Conservation (phyloP, 768 basidiomycete species). For the Melanogaster broomeanus region DNA sequence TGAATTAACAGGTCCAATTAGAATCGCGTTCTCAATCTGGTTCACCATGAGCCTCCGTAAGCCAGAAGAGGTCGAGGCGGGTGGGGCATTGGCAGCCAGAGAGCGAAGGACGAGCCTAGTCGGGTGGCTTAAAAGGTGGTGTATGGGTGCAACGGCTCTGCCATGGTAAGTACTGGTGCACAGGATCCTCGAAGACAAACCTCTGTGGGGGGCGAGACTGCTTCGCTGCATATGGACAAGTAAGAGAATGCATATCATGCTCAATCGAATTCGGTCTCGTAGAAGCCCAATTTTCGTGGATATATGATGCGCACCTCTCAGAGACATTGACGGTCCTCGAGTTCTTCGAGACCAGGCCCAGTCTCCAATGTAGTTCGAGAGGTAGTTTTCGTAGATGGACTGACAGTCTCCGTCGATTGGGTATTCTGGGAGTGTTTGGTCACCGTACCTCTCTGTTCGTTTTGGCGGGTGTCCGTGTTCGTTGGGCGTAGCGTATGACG, state of each 20-base stretch:
- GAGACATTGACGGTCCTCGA: slow-evolving; percentile 19
- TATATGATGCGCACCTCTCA: too few relatives aligned
- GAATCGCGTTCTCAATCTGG: slow-evolving; percentile 30
- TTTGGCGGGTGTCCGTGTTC: too few relatives aligned
- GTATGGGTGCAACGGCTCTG: slow-evolving; percentile 11
- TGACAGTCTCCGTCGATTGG: slow-evolving; percentile 17
- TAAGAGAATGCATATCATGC: slow-evolving; percentile 28
- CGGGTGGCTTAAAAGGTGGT: not conserved
- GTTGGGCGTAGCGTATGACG: too few relatives aligned
- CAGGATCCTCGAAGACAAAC: slow-evolving; percentile 23
- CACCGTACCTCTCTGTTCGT: too few relatives aligned
- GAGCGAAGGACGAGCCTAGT: not conserved
- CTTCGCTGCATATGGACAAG: slow-evolving; percentile 28
- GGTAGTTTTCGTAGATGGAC: slow-evolving; percentile 33
- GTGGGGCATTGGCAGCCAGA: not conserved
- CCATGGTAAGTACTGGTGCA: slow-evolving; percentile 15
- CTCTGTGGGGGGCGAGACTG: slow-evolving; percentile 12
- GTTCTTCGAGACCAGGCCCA: slow-evolving; percentile 15
- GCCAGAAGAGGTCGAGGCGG: slow-evolving; percentile 11
- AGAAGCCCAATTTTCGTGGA: too few relatives aligned
- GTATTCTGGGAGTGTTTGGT: too few relatives aligned
- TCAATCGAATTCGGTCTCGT: slow-evolving; percentile 25
- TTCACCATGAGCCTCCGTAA: slow-evolving; percentile 23
- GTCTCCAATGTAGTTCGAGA: slow-evolving; percentile 19
- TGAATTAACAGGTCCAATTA: slow-evolving; percentile 29